phyloP scores from a whole-genome alignment of 2,329 filamentous ascomycete genomes.

The Zopfia rhizophila region DNA sequence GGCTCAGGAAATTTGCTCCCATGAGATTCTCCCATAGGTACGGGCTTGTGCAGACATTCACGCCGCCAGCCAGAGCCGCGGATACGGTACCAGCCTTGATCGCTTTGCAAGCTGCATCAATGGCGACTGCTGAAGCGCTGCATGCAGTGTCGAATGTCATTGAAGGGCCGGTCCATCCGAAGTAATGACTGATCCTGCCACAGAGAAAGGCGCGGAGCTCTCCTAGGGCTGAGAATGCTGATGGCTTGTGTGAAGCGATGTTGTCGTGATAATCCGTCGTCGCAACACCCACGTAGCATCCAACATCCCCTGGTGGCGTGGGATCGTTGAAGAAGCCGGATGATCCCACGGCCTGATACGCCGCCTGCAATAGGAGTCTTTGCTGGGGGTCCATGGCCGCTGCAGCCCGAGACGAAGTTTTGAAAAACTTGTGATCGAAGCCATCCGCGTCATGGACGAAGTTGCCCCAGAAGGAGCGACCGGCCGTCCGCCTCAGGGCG shows the following conservation, averaged over 20 bases:
- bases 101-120: conserved; percentile 40
- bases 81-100: conserved; percentile 37
- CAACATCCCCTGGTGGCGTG: conserved; percentile 35
- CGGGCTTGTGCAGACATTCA: conserved; percentile 44
- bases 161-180: conserved; percentile 38
- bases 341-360: conserved; percentile 51
- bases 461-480: conserved; percentile 13
- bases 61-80: conserved; percentile 49
- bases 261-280: conserved; percentile 45
- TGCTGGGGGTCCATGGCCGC: conserved; percentile 21
- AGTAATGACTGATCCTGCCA: conserved; percentile 36
- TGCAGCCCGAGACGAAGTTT: conserved; percentile 16
- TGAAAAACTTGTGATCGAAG: conserved; percentile 25
- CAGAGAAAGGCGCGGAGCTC: conserved; percentile 29
- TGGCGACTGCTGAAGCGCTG: conserved; percentile 37
- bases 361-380: conserved; percentile 13
- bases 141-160: conserved; percentile 48
- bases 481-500: neutral
- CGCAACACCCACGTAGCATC: conserved; percentile 42
- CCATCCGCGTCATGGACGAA: conserved; percentile 18
- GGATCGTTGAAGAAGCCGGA: conserved; percentile 48
- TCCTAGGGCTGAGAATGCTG: conserved; percentile 42
- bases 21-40: conserved; percentile 45
- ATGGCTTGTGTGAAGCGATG: conserved; percentile 31
- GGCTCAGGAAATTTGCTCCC: conserved; percentile 55